Conservation (phyloP, 208 protist genomes). For the Crithidia brevicula region DNA sequence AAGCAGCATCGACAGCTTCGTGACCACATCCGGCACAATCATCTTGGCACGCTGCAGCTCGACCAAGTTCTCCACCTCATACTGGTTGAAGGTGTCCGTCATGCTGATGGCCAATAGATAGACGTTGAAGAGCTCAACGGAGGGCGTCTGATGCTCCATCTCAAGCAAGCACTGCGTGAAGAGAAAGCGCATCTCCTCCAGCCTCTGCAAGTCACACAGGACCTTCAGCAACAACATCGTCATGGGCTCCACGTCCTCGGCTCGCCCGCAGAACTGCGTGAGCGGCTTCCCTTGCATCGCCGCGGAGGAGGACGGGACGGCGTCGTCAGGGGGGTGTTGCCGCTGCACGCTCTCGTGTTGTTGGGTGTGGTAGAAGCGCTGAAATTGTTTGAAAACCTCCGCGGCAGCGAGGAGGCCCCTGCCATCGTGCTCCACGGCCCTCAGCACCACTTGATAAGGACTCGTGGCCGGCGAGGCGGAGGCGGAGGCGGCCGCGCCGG, state of each 20-base stretch:
- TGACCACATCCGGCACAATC: conserved; percentile 71
- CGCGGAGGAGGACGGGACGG: not conserved
- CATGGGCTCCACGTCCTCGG: conserved; percentile 72
- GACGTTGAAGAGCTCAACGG: conserved; percentile 86
- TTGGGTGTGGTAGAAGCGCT: conserved; percentile 54
- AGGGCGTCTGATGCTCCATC: conserved; percentile 48
- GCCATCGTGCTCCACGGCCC: conserved; percentile 56
- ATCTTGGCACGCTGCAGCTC: conserved; percentile 64
- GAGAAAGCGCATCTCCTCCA: conserved; percentile 91
- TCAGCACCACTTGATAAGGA: conserved; percentile 71
- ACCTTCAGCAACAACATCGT: conserved; percentile 85
- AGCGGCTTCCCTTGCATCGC: conserved; percentile 43
- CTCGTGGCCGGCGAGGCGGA: not conserved
- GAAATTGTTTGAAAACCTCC: conserved; percentile 78
- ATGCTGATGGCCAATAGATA: conserved; percentile 86
- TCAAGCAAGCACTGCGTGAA: conserved; percentile 87
- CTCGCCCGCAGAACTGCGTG: conserved; percentile 67
- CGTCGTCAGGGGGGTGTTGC: not conserved
- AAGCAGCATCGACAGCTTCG: conserved; percentile 83
- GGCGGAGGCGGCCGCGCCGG: not conserved
- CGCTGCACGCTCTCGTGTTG: conserved; percentile 24
- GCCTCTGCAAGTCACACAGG: conserved; percentile 78
- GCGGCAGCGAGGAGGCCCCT: conserved; percentile 66
- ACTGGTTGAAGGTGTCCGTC: conserved; percentile 86
- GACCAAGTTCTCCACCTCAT: conserved; percentile 88